These are phyloP conservation scores for Carex sylvatica DNA, from an alignment of 202 grass and related monocot species.

Conservation along the genomic window DNA sequence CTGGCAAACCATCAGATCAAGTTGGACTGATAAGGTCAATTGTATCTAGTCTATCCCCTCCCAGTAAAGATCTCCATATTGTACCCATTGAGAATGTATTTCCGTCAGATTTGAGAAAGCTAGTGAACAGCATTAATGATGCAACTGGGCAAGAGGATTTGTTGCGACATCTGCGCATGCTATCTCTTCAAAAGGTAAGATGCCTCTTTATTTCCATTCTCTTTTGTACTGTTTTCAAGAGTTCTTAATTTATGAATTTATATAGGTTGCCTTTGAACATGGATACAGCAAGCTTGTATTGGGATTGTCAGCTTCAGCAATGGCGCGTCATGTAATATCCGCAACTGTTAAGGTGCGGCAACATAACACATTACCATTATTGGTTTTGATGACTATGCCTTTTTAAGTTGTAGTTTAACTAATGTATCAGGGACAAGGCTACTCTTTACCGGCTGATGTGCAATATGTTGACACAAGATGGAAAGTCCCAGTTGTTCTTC, in stretches of 20 bases:
- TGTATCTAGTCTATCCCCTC: slow-evolving; percentile 36
- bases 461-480: slow-evolving; percentile 85
- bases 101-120: slow-evolving; percentile 40
- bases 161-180: slow-evolving; percentile 49
- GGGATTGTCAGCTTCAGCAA: slow-evolving; percentile 69
- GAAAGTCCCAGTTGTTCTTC: slow-evolving; percentile 75
- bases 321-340: slow-evolving; percentile 78
- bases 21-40: slow-evolving; percentile 46
- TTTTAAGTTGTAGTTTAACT: background rate
- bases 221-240: background rate
- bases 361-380: background rate
- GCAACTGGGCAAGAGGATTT: slow-evolving; percentile 87
- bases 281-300: slow-evolving; percentile 78
- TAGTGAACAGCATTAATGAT: slow-evolving; percentile 51
- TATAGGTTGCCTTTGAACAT: slow-evolving; percentile 68
- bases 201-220: background rate
- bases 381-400: background rate
- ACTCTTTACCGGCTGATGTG: slow-evolving; percentile 91
- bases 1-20: slow-evolving; percentile 1
- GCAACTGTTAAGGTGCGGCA: slow-evolving; percentile 67
- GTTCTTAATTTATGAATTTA: slow-evolving; percentile 24
- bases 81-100: slow-evolving; percentile 44
- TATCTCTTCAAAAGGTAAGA: slow-evolving; percentile 67
- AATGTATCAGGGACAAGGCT: slow-evolving; percentile 73
- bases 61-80: slow-evolving; percentile 51